phyloP scores from a whole-genome alignment of 2,329 filamentous ascomycete species.

The Phialocephala subalpina region DNA sequence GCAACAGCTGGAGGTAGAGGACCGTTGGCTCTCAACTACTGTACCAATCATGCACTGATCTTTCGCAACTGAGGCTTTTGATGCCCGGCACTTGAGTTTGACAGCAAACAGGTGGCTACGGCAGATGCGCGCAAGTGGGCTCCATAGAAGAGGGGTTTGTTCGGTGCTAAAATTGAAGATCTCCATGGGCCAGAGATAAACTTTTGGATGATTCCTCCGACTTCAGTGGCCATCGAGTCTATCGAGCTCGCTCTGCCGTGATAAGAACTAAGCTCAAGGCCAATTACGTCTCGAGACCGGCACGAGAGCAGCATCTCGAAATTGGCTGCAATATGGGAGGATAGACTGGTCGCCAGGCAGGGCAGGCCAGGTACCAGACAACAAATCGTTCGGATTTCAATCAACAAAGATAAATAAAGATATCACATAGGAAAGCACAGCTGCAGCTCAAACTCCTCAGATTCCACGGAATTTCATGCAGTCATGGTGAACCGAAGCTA shows the following conservation, averaged over 20 bases:
- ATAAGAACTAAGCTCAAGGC: background rate
- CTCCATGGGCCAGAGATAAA: slow-evolving; percentile 23
- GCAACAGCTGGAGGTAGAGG: slow-evolving; percentile 6
- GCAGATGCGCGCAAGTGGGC: slow-evolving; percentile 26
- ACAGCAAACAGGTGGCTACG: slow-evolving; percentile 20
- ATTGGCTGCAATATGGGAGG: slow-evolving; percentile 22
- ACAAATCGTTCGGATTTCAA: background rate
- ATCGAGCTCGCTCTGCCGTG: background rate
- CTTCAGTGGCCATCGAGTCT: slow-evolving; percentile 14
- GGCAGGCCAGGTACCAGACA: slow-evolving; percentile 15
- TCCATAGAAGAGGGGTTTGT: slow-evolving; percentile 13
- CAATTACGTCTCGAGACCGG: background rate
- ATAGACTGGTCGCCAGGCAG: slow-evolving; percentile 15
- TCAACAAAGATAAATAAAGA: slow-evolving; percentile 2
- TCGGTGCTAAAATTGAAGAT: slow-evolving; percentile 20
- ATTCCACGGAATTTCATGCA: slow-evolving; percentile 11
- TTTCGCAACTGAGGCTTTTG: slow-evolving; percentile 3
- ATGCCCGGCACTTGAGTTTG: slow-evolving; percentile 30
- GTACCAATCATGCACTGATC: background rate
- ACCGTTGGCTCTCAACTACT: background rate
- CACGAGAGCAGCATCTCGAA: slow-evolving; percentile 9
- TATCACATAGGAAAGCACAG: background rate
- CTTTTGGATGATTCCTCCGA: slow-evolving; percentile 17
- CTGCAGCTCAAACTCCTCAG: slow-evolving; percentile 3
- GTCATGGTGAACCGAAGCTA: slow-evolving; percentile 1